Evolutionary conservation across 2,329 filamentous ascomycete species (phyloP).

Genomic region (Botrytis pseudocinerea): DNA sequence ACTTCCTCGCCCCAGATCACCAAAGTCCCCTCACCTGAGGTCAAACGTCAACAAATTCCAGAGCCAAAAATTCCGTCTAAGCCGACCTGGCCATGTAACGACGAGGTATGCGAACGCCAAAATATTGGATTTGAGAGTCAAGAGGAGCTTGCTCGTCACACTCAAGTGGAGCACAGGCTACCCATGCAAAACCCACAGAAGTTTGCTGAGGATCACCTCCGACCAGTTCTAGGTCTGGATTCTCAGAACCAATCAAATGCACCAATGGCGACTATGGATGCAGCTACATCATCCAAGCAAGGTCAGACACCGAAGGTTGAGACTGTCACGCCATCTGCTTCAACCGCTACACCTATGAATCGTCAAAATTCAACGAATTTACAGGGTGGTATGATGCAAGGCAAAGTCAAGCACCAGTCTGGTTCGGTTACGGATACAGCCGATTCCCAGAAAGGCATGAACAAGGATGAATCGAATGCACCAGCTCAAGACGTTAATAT

Average conservation of each 20-base stretch:
- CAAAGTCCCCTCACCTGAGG: slow-evolving; percentile 37
- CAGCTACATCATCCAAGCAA: slow-evolving; percentile 40
- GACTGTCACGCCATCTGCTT: slow-evolving; percentile 37
- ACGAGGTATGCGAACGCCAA: slow-evolving; percentile 55
- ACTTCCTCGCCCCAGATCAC: slow-evolving; percentile 37
- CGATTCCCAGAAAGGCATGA: slow-evolving; percentile 35
- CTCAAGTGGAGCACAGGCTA: slow-evolving; percentile 60
- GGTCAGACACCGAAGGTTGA: slow-evolving; percentile 49
- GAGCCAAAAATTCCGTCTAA: slow-evolving; percentile 34
- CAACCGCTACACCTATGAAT: slow-evolving; percentile 51
- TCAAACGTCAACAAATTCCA: slow-evolving; percentile 32
- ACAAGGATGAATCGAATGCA: slow-evolving; percentile 35
- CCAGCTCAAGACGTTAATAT: slow-evolving; percentile 28
- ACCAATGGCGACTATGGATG: slow-evolving; percentile 15
- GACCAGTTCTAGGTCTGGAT: slow-evolving; percentile 53
- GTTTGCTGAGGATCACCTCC: slow-evolving; percentile 54
- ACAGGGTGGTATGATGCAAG: slow-evolving; percentile 45
- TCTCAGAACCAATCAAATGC: slow-evolving; percentile 46
- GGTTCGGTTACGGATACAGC: slow-evolving; percentile 29
- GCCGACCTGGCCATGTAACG: slow-evolving; percentile 47
- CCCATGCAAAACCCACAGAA: slow-evolving; percentile 56
- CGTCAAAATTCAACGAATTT: slow-evolving; percentile 51
- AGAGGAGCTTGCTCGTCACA: slow-evolving; percentile 54
- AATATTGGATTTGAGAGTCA: slow-evolving; percentile 53
- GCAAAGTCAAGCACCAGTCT: slow-evolving; percentile 28